These are phyloP conservation scores for Anaeromyces robustus DNA, from an alignment of 192 early-diverging fungal genomes.

Conservation along the genomic window DNA sequence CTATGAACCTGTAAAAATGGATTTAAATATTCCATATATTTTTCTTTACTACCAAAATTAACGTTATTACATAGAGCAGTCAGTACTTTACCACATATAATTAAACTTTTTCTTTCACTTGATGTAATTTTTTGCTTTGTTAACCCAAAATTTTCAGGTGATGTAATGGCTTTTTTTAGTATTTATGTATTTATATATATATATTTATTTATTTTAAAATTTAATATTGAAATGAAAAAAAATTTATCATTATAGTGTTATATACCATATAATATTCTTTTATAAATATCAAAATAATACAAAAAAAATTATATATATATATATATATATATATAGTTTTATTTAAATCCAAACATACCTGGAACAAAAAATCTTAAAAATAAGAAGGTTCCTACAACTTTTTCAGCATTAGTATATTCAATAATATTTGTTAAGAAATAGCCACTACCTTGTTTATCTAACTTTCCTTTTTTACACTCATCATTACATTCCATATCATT, in stretches of 20 bases:
- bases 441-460: not conserved
- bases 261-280: too few relatives aligned
- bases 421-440: not conserved
- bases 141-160: slow-evolving; percentile 29
- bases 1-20: slow-evolving; percentile 15
- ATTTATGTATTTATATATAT: too few relatives aligned
- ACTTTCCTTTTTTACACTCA: not conserved
- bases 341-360: slow-evolving; percentile 12
- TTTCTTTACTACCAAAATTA: slow-evolving; percentile 42
- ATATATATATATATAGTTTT: too few relatives aligned
- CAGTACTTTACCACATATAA: slow-evolving; percentile 33
- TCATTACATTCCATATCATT: not conserved
- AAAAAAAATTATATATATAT: too few relatives aligned
- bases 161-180: too few relatives aligned
- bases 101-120: slow-evolving; percentile 21
- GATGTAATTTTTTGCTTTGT: slow-evolving; percentile 18
- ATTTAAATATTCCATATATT: slow-evolving; percentile 29
- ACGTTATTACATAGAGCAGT: slow-evolving; percentile 41
- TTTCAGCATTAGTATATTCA: slow-evolving; percentile 15
- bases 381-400: slow-evolving; percentile 48
- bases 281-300: too few relatives aligned
- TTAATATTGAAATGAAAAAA: too few relatives aligned
- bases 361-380: slow-evolving; percentile 43
- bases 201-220: too few relatives aligned
- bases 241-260: too few relatives aligned